Evolutionary conservation across 2,329 filamentous ascomycete species (phyloP), one percentile per base, ranked within the genome.

Genomic region (Blastomyces parvus): DNA sequence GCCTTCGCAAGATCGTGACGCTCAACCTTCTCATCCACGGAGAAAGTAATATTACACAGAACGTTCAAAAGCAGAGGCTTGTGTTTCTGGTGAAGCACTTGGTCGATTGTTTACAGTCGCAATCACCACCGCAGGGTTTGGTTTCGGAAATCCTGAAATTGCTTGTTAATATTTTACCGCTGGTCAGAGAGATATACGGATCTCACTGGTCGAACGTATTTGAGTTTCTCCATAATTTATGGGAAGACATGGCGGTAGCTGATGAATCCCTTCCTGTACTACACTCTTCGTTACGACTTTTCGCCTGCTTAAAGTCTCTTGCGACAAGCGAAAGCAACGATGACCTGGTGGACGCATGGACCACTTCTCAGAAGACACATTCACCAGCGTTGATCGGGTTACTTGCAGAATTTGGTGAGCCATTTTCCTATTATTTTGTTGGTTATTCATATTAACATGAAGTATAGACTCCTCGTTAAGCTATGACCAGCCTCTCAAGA

Each of bases 71-170:
- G 62, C 84, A 92, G 69, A 84, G 91, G 30, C 76, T 94, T 2
- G 85, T 96, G 0, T 94, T 96, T 76, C 86, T 93, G 9, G 85
- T 93, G 52, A 90, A 89, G 71, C 87, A 92, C 66, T 81, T 96
- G 8, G 83, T 89, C 0, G 83, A 85, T 9, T 92, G 89, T 84
- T 77, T 92, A 0, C 82, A 87, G 17, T 79, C 86, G 69, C 80
- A 80, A 65, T 70, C 90, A 61, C 77, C 83, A 73, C 66, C 67
- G 38, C 63, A 71, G 14, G 70, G 67, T 9, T 60, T 77, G 50
- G 72, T 70, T 63, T 71, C 77, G 1, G 77, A 80, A 65, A 73
- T 75, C 1, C 66, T 79, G 52, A 77, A 76, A 64, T 73, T 77
- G 6, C 69, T 87, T 59, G 72, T 75, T 1, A 76, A 79, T 3